Percentiles rank a stretch among this genome's conserved stretches.
Conservation (phyloP, 1,139 yeast genomes). For the Martiniozyma asiatica region DNA sequence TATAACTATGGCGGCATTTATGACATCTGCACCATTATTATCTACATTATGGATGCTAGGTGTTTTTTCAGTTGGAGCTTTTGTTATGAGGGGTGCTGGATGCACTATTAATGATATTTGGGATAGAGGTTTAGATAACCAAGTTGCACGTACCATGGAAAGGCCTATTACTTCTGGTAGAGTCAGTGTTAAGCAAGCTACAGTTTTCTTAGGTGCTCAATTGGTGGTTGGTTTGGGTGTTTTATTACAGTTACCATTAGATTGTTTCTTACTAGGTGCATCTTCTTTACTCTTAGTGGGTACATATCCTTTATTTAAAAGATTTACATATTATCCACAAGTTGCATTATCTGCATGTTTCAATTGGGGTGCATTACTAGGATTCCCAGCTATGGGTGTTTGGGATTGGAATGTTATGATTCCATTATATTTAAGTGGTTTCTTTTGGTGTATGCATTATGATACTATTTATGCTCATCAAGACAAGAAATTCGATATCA, state of each 20-base stretch:
- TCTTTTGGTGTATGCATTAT: conserved; percentile 89
- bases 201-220: conserved; percentile 63
- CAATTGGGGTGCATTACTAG: conserved; percentile 90
- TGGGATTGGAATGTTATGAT: conserved; percentile 64
- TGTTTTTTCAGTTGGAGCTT: conserved; percentile 71
- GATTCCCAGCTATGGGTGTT: conserved; percentile 93
- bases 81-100: conserved; percentile 96
- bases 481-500: conserved; percentile 76
- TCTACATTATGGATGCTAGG: conserved; percentile 47
- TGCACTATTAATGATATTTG: conserved; percentile 87
- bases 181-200: conserved; percentile 61
- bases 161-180: conserved; percentile 88
- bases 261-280: conserved; percentile 77
- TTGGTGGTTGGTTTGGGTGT: conserved; percentile 68
- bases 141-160: conserved; percentile 78
- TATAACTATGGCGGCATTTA: conserved; percentile 74
- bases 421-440: conserved; percentile 67
- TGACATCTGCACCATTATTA: conserved; percentile 53
- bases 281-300: conserved; percentile 70
- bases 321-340: conserved; percentile 94
- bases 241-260: conserved; percentile 59
- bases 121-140: conserved; percentile 71
- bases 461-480: conserved; percentile 98
- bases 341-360: conserved; percentile 70
- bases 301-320: conserved; percentile 83